phyloP scores from a whole-genome alignment of 208 protist genomes.

The Leptomonas seymouri region DNA sequence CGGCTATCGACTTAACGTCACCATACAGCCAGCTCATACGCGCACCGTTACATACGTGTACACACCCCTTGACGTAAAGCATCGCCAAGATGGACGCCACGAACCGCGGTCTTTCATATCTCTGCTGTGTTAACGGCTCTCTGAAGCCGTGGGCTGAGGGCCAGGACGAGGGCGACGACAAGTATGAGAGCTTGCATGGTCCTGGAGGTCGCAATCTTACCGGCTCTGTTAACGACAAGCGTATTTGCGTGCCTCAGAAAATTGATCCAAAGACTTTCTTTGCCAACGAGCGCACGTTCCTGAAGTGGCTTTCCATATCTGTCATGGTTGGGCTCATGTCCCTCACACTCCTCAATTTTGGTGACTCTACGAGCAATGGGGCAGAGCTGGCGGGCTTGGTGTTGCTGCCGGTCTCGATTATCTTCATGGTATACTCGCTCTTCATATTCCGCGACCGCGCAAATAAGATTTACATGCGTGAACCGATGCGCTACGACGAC shows the following conservation, averaged over 20 bases:
- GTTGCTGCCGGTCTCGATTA: slow-evolving; percentile 80
- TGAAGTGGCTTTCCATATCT: slow-evolving; percentile 93
- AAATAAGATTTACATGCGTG: slow-evolving; percentile 93
- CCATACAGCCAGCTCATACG: no score
- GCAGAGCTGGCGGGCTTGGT: slow-evolving; percentile 83
- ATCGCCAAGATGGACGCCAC: slow-evolving; percentile 38
- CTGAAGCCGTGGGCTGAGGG: slow-evolving; percentile 88
- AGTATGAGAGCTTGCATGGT: slow-evolving; percentile 77
- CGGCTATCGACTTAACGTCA: no score
- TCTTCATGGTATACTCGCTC: slow-evolving; percentile 93
- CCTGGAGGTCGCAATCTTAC: slow-evolving; percentile 75
- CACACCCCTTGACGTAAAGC: background rate
- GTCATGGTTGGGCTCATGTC: slow-evolving; percentile 91
- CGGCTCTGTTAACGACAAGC: slow-evolving; percentile 85
- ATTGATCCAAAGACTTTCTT: slow-evolving; percentile 94
- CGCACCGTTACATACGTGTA: background rate
- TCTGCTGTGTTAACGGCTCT: slow-evolving; percentile 69
- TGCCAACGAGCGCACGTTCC: slow-evolving; percentile 93
- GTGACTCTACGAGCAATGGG: slow-evolving; percentile 76
- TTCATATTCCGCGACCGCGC: slow-evolving; percentile 88
- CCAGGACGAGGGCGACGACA: slow-evolving; percentile 86
- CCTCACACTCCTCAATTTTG: slow-evolving; percentile 85
- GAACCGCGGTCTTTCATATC: slow-evolving; percentile 62
- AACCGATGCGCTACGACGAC: slow-evolving; percentile 92
- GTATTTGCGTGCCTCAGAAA: slow-evolving; percentile 91